These are phyloP conservation scores for Cyclostephanos invisitatus DNA, from an alignment of 108 stramenopile genomes.

Conservation along the genomic window DNA sequence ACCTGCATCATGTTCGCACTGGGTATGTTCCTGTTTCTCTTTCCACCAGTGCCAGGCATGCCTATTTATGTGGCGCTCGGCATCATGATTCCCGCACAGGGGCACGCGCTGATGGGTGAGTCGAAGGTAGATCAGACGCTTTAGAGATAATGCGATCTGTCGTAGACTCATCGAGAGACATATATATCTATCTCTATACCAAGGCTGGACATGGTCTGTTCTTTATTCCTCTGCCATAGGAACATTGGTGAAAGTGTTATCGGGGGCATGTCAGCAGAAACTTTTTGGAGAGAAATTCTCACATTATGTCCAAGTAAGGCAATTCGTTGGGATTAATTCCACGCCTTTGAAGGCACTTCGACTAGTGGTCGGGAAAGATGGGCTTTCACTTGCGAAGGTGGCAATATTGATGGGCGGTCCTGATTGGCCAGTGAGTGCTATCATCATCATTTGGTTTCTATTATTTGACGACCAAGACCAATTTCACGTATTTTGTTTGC, in stretches of 20 bases:
- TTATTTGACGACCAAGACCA: neutral
- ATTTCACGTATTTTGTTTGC: slow-evolving; percentile 28
- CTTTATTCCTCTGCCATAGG: slow-evolving; percentile 49
- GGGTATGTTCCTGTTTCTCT: slow-evolving; percentile 59
- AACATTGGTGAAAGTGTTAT: slow-evolving; percentile 53
- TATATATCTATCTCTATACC: neutral
- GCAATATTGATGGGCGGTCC: slow-evolving; percentile 66
- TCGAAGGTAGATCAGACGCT: neutral
- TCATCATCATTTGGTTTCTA: neutral
- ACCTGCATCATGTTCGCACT: slow-evolving; percentile 54
- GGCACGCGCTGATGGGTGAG: slow-evolving; percentile 39
- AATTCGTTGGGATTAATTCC: slow-evolving; percentile 61
- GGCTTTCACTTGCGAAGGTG: slow-evolving; percentile 57
- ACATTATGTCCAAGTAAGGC: slow-evolving; percentile 49
- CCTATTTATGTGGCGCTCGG: slow-evolving; percentile 70
- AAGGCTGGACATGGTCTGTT: slow-evolving; percentile 48
- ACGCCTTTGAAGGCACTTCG: slow-evolving; percentile 52
- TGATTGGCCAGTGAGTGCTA: slow-evolving; percentile 38
- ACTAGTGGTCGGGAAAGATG: slow-evolving; percentile 46
- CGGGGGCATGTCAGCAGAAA: slow-evolving; percentile 65
- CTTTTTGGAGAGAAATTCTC: slow-evolving; percentile 60
- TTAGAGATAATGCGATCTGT: neutral
- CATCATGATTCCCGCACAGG: slow-evolving; percentile 54
- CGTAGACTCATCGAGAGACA: neutral
- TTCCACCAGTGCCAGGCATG: slow-evolving; percentile 70